Base-by-base conservation (phyloP, 2,329 filamentous ascomycete genomes). In the Penicillium concentricum region DNA sequence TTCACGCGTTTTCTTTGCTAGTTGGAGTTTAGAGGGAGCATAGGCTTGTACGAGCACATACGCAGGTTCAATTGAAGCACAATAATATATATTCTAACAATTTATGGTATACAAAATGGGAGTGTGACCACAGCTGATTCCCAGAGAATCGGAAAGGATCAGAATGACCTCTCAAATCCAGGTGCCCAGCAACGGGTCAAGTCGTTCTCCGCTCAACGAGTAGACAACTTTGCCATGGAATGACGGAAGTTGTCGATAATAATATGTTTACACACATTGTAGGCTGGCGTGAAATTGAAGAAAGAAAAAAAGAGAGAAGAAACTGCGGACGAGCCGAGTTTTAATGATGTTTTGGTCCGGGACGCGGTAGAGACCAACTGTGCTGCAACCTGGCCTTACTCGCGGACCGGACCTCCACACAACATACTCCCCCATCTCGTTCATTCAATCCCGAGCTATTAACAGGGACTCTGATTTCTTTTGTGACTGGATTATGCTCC, bases 81-180 rank as follows among this genome's bases (percentile, higher is more conserved):
- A 44, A 30, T 24, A 22, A 38, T 28, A 39, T 52, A 30, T 38
- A 30, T 42, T 54, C 15, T 41, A 35, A 13, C n/a, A 39, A 38
- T 34, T 35, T 43, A 26, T 45, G 30, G 32, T 39, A 53, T 48
- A 41, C 13, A 22, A 18, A 41, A 13, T 39, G 58, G 53, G 60
- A 56, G 58, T 75, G 84, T 88, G 80, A 86, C 85, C 86, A 80
- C 84, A 82, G 83, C 86, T 88, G 86, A 88, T 88, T 88, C 86
- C 86, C 81, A 82, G 79, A 76, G 81, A 82, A 77, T 87, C 84
- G 81, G 75, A 65, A 75, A 81, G 79, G 76, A 79, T 82, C 82
- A 75, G 75, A 84, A 86, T 77, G 82, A 83, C 80, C 78, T 78
- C 81, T 86, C 84, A 82, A 86, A 82, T 77, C 77, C 82, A 82